A percentile compares a stretch with the other conserved stretches of the same genome.
Conservation (phyloP, 306 rosid genomes). For the Datisca glomerata region DNA sequence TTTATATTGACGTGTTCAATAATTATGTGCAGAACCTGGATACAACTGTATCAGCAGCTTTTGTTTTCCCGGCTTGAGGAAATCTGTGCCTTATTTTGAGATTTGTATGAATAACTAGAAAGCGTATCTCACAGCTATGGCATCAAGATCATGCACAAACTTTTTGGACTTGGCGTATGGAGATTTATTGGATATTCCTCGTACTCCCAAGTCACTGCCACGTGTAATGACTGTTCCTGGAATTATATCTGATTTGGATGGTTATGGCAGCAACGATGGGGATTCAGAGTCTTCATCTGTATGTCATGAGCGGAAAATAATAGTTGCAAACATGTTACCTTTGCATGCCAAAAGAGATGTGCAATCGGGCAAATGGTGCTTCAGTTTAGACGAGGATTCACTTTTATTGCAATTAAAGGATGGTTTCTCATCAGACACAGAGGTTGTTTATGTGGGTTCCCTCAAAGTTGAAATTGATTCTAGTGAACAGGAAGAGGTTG, state of each 20-base stretch:
- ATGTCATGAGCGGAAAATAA: slow-evolving; percentile 10
- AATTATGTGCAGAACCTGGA: too few relatives aligned
- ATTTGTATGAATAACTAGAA: background rate
- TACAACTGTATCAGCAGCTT: too few relatives aligned
- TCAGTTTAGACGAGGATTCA: slow-evolving; percentile 15
- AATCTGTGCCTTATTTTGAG: background rate
- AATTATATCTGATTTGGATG: slow-evolving; percentile 15
- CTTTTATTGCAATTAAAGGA: slow-evolving; percentile 12
- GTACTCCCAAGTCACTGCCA: slow-evolving; percentile 11
- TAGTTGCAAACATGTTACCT: slow-evolving; percentile 15
- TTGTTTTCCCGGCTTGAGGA: too few relatives aligned
- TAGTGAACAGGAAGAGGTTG: slow-evolving; percentile 14
- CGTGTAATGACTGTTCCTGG: slow-evolving; percentile 20
- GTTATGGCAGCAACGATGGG: slow-evolving; percentile 11
- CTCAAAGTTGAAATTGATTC: slow-evolving; percentile 16
- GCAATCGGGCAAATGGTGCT: slow-evolving; percentile 14
- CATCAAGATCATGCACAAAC: slow-evolving; percentile 13
- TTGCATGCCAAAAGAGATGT: slow-evolving; percentile 15
- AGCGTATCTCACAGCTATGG: slow-evolving; percentile 4
- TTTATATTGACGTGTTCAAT: too few relatives aligned
- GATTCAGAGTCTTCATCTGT: slow-evolving; percentile 15
- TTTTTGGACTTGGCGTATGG: slow-evolving; percentile 15
- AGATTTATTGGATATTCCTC: slow-evolving; percentile 14
- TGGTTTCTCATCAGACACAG: slow-evolving; percentile 13
- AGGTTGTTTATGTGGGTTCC: slow-evolving; percentile 13